Percentiles rank a stretch among this genome's conserved stretches.
Evolutionary conservation across 139 green algal species (phyloP).

Genomic region (Closterium sp.): DNA sequence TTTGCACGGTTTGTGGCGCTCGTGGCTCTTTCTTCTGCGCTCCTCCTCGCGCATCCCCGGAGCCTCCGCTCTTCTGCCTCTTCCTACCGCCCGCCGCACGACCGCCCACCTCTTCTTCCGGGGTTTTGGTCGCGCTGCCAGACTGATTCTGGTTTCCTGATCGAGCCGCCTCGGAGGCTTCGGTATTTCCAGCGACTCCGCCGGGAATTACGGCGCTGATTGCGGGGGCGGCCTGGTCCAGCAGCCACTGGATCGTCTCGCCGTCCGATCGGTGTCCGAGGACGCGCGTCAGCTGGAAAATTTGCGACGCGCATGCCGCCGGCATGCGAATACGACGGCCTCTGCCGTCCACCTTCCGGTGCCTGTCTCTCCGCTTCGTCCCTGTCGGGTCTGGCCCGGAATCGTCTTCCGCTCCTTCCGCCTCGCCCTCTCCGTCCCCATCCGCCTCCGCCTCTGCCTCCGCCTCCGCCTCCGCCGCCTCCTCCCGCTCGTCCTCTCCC

Average conservation of each 20-base stretch:
- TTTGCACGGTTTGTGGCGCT: background rate
- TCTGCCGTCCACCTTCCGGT: conserved; percentile 40
- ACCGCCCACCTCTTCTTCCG: background rate
- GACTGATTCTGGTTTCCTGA: background rate
- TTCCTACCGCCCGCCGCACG: background rate
- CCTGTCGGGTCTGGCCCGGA: background rate
- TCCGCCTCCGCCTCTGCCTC: background rate
- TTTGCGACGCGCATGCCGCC: conserved; percentile 14
- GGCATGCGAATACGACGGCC: conserved; percentile 36
- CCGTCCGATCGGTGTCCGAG: conserved; percentile 40
- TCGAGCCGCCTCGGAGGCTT: background rate
- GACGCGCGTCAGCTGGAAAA: conserved; percentile 32
- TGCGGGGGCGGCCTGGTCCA: background rate
- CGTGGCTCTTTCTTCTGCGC: background rate
- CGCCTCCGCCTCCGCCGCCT: background rate
- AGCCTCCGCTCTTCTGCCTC: background rate
- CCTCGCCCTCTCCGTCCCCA: background rate
- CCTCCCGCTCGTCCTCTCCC: background rate
- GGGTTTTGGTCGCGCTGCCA: background rate
- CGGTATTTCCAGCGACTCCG: background rate
- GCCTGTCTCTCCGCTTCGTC: conserved; percentile 15
- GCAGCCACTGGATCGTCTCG: conserved; percentile 35
- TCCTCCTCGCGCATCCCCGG: background rate
- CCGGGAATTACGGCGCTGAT: background rate
- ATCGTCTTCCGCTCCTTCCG: background rate